Conservation (phyloP, 176 grass and related monocot genomes). For the Zoysia pacifica region DNA sequence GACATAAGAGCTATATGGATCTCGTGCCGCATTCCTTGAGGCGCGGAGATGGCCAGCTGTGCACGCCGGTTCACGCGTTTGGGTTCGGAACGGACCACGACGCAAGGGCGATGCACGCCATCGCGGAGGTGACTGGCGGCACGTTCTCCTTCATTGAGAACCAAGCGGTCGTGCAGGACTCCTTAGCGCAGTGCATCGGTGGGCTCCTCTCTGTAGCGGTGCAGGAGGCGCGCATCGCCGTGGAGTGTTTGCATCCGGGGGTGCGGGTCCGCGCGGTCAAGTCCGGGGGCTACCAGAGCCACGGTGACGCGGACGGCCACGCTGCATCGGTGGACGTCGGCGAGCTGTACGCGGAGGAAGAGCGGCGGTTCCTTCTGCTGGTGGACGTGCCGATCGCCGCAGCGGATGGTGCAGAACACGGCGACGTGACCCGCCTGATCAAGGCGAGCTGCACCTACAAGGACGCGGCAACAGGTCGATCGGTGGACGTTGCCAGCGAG, state of each 20-base stretch:
- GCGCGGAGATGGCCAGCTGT: background rate
- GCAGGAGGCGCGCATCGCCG: background rate
- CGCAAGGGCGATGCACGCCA: background rate
- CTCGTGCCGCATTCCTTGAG: background rate
- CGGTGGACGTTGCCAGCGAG: background rate
- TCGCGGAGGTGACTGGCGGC: background rate
- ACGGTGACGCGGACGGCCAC: background rate
- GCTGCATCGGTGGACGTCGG: background rate
- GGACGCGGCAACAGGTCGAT: background rate
- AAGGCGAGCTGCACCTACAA: background rate
- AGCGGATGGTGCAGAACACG: background rate
- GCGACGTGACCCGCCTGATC: background rate
- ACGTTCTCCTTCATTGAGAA: constrained; percentile 1
- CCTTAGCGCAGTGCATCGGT: background rate
- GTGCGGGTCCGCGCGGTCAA: background rate
- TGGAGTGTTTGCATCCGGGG: background rate
- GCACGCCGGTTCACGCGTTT: background rate
- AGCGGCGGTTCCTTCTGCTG: background rate
- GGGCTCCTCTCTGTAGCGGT: background rate
- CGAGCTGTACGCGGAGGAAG: background rate
- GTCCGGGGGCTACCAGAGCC: background rate
- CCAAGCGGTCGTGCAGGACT: background rate
- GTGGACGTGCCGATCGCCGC: background rate
- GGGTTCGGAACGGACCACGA: background rate
- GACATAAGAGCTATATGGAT: background rate